Percentiles rank a stretch among this genome's conserved stretches.
These are phyloP conservation scores for Rosa chinensis DNA, from an alignment of 306 rosid species.

Conservation along the genomic window DNA sequence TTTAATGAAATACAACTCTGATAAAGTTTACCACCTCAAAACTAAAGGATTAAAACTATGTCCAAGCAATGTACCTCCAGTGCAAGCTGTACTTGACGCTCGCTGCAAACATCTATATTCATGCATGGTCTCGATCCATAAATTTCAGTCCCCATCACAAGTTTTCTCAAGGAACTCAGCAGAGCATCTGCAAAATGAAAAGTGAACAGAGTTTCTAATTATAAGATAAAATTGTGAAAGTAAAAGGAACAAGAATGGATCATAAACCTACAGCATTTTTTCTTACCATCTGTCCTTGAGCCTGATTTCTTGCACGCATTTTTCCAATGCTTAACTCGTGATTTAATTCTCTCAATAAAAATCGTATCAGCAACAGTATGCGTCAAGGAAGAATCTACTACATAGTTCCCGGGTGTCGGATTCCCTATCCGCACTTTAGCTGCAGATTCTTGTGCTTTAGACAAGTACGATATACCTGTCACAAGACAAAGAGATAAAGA, in stretches of 20 bases:
- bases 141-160: slow-evolving; percentile 54
- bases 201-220: neutral
- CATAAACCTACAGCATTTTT: slow-evolving; percentile 15
- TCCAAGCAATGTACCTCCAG: slow-evolving; percentile 54
- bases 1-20: neutral
- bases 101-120: slow-evolving; percentile 78
- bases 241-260: neutral
- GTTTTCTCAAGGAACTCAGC: slow-evolving; percentile 54
- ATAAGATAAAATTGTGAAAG: slow-evolving; percentile 3
- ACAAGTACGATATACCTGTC: slow-evolving; percentile 83
- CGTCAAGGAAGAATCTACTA: slow-evolving; percentile 39
- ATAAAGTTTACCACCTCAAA: slow-evolving; percentile 7
- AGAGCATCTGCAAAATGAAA: slow-evolving; percentile 56
- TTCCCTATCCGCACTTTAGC: slow-evolving; percentile 55
- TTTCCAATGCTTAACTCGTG: slow-evolving; percentile 64
- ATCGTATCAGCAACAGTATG: slow-evolving; percentile 64
- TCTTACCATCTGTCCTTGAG: slow-evolving; percentile 54
- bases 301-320: slow-evolving; percentile 40
- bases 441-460: slow-evolving; percentile 70
- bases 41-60: slow-evolving; percentile 17
- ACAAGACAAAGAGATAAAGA: slow-evolving; percentile 15
- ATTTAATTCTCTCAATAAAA: slow-evolving; percentile 65
- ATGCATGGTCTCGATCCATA: slow-evolving; percentile 71
- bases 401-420: slow-evolving; percentile 28
- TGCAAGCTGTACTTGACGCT: slow-evolving; percentile 70